Conservation (phyloP, 805 yeast species). For the Candida ulmi region DNA sequence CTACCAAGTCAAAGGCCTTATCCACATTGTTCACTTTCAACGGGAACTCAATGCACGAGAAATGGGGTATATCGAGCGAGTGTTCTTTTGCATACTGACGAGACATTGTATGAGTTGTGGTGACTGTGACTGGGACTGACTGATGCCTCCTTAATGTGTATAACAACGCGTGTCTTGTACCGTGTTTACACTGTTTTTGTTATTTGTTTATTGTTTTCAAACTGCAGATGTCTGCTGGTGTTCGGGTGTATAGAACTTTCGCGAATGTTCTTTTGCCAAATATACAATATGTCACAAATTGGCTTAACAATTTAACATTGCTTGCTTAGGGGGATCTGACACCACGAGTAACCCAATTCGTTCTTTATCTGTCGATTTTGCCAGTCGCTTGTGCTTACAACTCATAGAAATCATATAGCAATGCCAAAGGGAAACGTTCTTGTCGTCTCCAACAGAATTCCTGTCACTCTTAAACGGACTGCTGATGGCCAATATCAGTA, state of each 20-base stretch:
- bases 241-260: too few relatives aligned
- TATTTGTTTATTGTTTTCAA: background rate
- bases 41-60: constrained; percentile 75
- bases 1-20: constrained; percentile 64
- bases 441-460: constrained; percentile 91
- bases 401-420: background rate
- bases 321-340: too few relatives aligned
- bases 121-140: too few relatives aligned
- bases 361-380: too few relatives aligned
- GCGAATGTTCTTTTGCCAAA: too few relatives aligned
- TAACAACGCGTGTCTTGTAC: too few relatives aligned
- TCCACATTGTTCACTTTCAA: constrained; percentile 56
- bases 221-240: too few relatives aligned
- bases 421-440: constrained; percentile 49
- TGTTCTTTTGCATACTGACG: constrained; percentile 43
- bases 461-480: constrained; percentile 79
- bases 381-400: too few relatives aligned
- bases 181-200: background rate
- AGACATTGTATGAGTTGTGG: too few relatives aligned
- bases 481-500: constrained; percentile 66
- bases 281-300: too few relatives aligned
- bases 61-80: constrained; percentile 68
- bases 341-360: background rate
- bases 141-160: too few relatives aligned
- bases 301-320: too few relatives aligned